Evolutionary conservation across 805 yeast species (phyloP), one percentile per base, ranked within the genome.

Genomic region (Nakazawaea holstii): DNA sequence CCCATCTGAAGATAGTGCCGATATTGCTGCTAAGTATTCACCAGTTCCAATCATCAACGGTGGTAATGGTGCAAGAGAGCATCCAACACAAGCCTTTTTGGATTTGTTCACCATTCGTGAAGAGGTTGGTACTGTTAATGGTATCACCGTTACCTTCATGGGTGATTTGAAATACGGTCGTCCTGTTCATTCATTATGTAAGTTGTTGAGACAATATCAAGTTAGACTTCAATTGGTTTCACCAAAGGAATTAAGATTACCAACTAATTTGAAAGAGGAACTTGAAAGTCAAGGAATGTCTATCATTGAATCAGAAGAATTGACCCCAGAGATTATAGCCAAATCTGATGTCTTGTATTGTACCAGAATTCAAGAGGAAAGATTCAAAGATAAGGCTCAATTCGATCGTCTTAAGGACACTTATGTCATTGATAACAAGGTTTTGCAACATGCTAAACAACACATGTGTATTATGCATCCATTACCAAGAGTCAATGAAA

Each of bases 381-480:
- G 99, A 72, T 95, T 94, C 68, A 71, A 76, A 45, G 82, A 82
- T 64, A 74, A 69, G 57, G 82, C 71, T 42, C 87, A 90, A 63
- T 94, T 89, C 70, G 84, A 85, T 67, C 78, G 92, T 62, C 80
- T 92, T 64, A 91, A 90, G 77, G 95, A 92, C 66, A 77, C 87
- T 9, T 94, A 90, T 69, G 79, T 89, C 62, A 94, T 94, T 52
- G 97, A 94, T 73, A 92, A 92, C 79, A 84, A 77, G 70, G 86
- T 92, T 52, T 77, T 94, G 64, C 77, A 89, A 29, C 82, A 86
- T 67, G 98, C 99, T 59, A 94, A 95, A 73, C 90, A 89, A 67
- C 97, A 94, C 71, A 94, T 94, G 98, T 89, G 97, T 68, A 86
- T 94, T 54, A 85, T 94, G 96, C 99, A 94, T 67, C 99, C 99